Percentiles rank a stretch among this genome's conserved stretches.
These are phyloP conservation scores for Sporothrix schenckii DNA, from an alignment of 2,329 filamentous ascomycete genomes.

Conservation along the genomic window DNA sequence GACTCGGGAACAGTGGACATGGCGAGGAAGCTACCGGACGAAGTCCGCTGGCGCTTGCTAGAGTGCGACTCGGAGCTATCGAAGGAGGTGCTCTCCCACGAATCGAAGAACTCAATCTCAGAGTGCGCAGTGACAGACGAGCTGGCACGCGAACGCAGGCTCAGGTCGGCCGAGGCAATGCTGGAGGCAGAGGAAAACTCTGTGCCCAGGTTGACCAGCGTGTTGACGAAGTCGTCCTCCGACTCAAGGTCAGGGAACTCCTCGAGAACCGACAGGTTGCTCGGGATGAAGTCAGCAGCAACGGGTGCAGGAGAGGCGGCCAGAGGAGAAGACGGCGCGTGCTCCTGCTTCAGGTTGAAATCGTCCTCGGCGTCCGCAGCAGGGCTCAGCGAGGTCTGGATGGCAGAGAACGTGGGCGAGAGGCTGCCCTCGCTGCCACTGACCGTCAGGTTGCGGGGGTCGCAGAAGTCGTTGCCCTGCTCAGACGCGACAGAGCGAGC, in stretches of 20 bases:
- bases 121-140: conserved; percentile 74
- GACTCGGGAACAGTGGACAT: conserved; percentile 46
- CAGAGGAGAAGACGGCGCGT: conserved; percentile 29
- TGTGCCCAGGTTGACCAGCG: conserved; percentile 68
- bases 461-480: conserved; percentile 81
- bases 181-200: conserved; percentile 46
- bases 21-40: conserved; percentile 40
- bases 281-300: conserved; percentile 57
- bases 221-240: conserved; percentile 81
- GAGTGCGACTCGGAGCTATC: conserved; percentile 58
- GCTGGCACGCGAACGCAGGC: conserved; percentile 66
- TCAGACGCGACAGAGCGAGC: conserved; percentile 70
- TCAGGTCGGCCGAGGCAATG: conserved; percentile 44
- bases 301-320: conserved; percentile 47
- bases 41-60: conserved; percentile 62
- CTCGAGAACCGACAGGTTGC: conserved; percentile 74
- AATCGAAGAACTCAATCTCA: conserved; percentile 75
- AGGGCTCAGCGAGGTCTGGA: conserved; percentile 62
- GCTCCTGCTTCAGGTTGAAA: conserved; percentile 52
- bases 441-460: conserved; percentile 86
- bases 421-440: conserved; percentile 55
- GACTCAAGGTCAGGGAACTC: conserved; percentile 88
- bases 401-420: conserved; percentile 65
- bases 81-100: conserved; percentile 62
- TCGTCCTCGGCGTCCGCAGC: conserved; percentile 64